Percentiles rank a stretch among this genome's conserved stretches.
Evolutionary conservation across 768 basidiomycete genomes (phyloP).

Genomic region (Termitomyces titanicus): DNA sequence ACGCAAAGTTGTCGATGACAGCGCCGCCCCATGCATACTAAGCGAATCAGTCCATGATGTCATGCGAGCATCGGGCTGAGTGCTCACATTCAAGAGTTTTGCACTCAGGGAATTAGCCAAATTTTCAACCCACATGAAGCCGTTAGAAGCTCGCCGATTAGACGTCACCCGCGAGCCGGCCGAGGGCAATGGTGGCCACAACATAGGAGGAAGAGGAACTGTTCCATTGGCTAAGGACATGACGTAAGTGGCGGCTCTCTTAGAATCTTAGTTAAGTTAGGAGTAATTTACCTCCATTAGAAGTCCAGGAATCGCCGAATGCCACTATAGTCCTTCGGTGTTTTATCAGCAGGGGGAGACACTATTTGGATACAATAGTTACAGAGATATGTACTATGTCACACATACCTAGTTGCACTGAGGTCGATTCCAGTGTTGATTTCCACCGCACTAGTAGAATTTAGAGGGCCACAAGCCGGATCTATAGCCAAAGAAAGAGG

Average conservation of each 20-base stretch:
- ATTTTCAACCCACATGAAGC: slow-evolving; percentile 29
- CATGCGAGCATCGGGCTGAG: neutral
- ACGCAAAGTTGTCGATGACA: slow-evolving; percentile 29
- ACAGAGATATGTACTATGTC: neutral
- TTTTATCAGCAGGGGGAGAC: neutral
- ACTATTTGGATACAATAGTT: no score
- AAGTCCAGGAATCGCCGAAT: slow-evolving; percentile 4
- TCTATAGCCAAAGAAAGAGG: neutral
- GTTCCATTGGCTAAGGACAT: slow-evolving; percentile 26
- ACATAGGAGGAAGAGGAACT: slow-evolving; percentile 26
- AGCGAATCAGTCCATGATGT: neutral
- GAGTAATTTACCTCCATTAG: neutral
- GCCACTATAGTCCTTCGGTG: neutral
- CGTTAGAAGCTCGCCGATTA: slow-evolving; percentile 27
- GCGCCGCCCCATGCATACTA: slow-evolving; percentile 33
- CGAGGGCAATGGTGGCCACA: slow-evolving; percentile 29
- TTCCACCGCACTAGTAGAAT: neutral
- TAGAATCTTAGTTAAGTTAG: neutral
- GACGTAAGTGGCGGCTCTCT: neutral
- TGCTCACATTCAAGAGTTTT: slow-evolving; percentile 23
- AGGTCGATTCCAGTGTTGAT: neutral
- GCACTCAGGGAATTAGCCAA: slow-evolving; percentile 25
- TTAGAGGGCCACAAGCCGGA: neutral
- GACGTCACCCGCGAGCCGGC: slow-evolving; percentile 24
- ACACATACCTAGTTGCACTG: neutral